These are phyloP conservation scores for Talaromyces sp. DNA, from an alignment of 2,329 filamentous ascomycete species.

Conservation along the genomic window DNA sequence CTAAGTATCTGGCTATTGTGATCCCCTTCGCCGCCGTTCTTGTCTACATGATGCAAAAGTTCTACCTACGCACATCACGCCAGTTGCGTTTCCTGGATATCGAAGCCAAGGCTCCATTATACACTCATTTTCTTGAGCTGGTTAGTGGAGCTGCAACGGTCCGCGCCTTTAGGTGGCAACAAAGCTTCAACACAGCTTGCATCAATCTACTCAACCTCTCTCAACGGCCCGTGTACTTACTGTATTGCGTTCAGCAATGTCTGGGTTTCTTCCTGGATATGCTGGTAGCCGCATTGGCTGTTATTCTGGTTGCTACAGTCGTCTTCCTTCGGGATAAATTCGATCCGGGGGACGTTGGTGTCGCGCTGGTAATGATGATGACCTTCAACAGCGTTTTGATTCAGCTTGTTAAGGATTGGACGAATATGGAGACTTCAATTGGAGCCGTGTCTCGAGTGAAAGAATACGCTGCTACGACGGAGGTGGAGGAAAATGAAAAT, in stretches of 20 bases:
- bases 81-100: constrained; percentile 57
- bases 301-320: constrained; percentile 44
- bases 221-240: constrained; percentile 52
- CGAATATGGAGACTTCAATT: constrained; percentile 51
- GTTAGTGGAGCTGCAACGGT: constrained; percentile 51
- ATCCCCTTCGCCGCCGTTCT: constrained; percentile 45
- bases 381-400: constrained; percentile 48
- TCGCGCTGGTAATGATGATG: constrained; percentile 50
- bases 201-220: constrained; percentile 47
- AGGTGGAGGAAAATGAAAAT: too few relatives aligned
- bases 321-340: constrained; percentile 39
- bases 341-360: constrained; percentile 44
- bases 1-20: constrained; percentile 44
- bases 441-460: constrained; percentile 40
- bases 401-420: constrained; percentile 48
- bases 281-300: constrained; percentile 44
- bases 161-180: constrained; percentile 49
- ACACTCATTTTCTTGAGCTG: constrained; percentile 53
- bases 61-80: constrained; percentile 56
- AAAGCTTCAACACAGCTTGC: constrained; percentile 38
- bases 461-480: not conserved
- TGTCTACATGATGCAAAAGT: constrained; percentile 48
- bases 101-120: constrained; percentile 56
- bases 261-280: constrained; percentile 47
- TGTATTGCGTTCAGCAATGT: constrained; percentile 55